Base-by-base conservation (phyloP, 768 basidiomycete genomes). In the Rhizopogon rudus region DNA sequence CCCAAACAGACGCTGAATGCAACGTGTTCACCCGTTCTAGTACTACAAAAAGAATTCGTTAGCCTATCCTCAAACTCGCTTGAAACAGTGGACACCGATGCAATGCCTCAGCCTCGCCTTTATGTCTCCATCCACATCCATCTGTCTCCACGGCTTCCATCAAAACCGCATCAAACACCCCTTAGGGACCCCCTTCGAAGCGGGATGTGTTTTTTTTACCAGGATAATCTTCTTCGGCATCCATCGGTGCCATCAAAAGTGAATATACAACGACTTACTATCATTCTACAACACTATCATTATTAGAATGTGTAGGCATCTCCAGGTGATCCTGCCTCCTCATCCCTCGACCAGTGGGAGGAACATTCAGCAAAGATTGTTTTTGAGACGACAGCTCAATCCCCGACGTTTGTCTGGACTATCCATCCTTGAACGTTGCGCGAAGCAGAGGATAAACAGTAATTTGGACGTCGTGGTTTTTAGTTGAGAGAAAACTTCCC, bases 281-380 rank as follows among this genome's bases (percentile, higher is more conserved):
- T 49, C 43, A 40, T 37, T 33, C 50, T 63, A 75, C 69, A 54
- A 53, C 29, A 35, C 6, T 20, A 45, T 6, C 33, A 25, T 17
- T 49, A 58, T 52, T 42, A 25, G 45, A 53, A 43, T 28, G 35
- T 90, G 84, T 88, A 70, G 79, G 75, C 82, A 70, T 75, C 87
- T 81, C 88, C 87, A 91, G 90, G 90, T 92, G 85, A 86, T 92
- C 90, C 84, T 79, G 89, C 90, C 76, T 92, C 90, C 86, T 89
- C 22, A 73, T 86, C 79, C 81, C 90, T 92, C 90, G 71, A 92
- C 90, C 90, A 81, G 70, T 67, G 90, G 90, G 90, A 92, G 80
- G 76, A 84, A 81, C 88, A 75, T 80, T 89, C 90, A 83, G 90
- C 89, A 83, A 81, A 85, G 88, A 91, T 80, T 91, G 90, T 92